Conservation (phyloP, 179 eudicot genomes). For the Corrigiola litoralis region DNA sequence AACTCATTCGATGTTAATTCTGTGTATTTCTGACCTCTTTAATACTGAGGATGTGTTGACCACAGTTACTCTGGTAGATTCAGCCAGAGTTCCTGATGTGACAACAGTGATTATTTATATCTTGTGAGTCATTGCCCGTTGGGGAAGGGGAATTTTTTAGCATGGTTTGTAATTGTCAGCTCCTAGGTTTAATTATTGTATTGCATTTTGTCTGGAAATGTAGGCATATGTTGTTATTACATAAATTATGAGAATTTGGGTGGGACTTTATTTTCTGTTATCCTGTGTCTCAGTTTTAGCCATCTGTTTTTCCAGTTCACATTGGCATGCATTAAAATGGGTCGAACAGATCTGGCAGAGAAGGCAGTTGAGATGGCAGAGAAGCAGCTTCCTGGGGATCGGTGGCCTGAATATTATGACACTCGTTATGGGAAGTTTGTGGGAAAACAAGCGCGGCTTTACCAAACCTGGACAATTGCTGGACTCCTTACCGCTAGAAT, state of each 20-base stretch:
- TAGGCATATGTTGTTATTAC: too few relatives aligned
- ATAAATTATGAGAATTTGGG: not conserved
- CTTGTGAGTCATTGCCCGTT: too few relatives aligned
- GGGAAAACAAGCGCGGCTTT: constrained; percentile 78
- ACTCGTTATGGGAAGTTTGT: constrained; percentile 66
- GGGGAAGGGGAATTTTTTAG: too few relatives aligned
- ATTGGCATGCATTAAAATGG: constrained; percentile 88
- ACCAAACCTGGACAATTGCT: constrained; percentile 87
- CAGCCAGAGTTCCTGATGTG: too few relatives aligned
- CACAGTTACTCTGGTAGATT: too few relatives aligned
- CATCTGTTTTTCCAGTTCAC: constrained; percentile 52
- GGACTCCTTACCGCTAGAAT: constrained; percentile 69
- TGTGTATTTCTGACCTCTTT: too few relatives aligned
- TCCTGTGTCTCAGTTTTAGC: not conserved
- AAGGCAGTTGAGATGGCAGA: constrained; percentile 68
- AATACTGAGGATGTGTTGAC: too few relatives aligned
- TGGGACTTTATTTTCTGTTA: not conserved
- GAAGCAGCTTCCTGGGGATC: constrained; percentile 50
- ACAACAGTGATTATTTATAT: too few relatives aligned
- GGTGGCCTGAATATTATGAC: constrained; percentile 90
- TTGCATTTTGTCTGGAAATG: too few relatives aligned
- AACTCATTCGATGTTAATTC: too few relatives aligned
- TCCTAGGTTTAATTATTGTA: too few relatives aligned
- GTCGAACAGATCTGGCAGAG: constrained; percentile 62
- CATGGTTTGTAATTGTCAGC: too few relatives aligned